Evolutionary conservation across 805 yeast genomes (phyloP).

Genomic region (Pichia pseudocactophila): DNA sequence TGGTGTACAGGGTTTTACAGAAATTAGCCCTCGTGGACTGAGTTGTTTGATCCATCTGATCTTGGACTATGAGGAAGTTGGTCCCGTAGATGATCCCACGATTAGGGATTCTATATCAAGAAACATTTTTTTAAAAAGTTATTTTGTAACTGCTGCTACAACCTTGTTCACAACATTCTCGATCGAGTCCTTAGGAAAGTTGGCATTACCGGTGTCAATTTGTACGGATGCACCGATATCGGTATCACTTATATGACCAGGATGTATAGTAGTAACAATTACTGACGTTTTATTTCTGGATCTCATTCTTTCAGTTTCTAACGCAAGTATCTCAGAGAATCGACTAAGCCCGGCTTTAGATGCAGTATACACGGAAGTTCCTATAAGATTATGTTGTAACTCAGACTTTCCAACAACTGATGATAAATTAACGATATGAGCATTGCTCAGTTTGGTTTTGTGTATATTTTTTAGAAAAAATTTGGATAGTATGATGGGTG

Average conservation of each 20-base stretch:
- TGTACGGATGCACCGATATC: conserved; percentile 33
- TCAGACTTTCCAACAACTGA: conserved; percentile 46
- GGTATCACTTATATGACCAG: conserved; percentile 60
- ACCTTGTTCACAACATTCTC: too few relatives aligned
- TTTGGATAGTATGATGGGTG: conserved; percentile 54
- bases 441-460: background rate
- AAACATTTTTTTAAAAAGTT: too few relatives aligned
- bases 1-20: too few relatives aligned
- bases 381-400: conserved; percentile 23
- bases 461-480: conserved; percentile 29
- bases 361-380: conserved; percentile 60
- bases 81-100: too few relatives aligned
- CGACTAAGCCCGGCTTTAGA: conserved; percentile 63
- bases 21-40: too few relatives aligned
- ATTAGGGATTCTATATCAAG: too few relatives aligned
- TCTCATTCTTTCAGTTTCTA: background rate
- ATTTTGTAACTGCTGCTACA: too few relatives aligned
- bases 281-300: conserved; percentile 20
- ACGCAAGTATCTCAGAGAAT: conserved; percentile 41
- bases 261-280: conserved; percentile 56
- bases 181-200: too few relatives aligned
- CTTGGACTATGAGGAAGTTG: too few relatives aligned
- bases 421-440: conserved; percentile 52
- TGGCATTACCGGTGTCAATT: background rate
- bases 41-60: too few relatives aligned